These are phyloP conservation scores for Paxillus ammoniavirescens DNA, from an alignment of 768 basidiomycete genomes.

Conservation along the genomic window DNA sequence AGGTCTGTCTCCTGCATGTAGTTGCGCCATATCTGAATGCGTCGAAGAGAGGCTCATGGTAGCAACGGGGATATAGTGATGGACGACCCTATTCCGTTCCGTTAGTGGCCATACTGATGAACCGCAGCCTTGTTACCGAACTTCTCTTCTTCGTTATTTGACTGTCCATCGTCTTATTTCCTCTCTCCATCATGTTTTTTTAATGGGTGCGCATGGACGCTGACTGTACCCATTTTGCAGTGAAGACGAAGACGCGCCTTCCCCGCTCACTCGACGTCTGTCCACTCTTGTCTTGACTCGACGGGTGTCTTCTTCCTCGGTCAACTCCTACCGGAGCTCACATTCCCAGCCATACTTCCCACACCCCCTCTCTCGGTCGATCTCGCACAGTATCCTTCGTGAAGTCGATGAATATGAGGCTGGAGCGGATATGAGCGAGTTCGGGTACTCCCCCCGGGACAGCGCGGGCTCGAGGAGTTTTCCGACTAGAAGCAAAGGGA, in stretches of 20 bases:
- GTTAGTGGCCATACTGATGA: not conserved
- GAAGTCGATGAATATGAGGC: slow-evolving; percentile 24
- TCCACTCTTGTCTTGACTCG: slow-evolving; percentile 54
- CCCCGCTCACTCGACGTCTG: slow-evolving; percentile 60
- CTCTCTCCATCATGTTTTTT: not conserved
- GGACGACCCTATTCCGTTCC: slow-evolving; percentile 3
- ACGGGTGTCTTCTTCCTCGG: slow-evolving; percentile 44
- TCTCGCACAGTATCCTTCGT: slow-evolving; percentile 31
- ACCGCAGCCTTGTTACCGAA: slow-evolving; percentile 2
- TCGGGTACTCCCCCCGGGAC: slow-evolving; percentile 18
- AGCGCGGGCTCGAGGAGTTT: slow-evolving; percentile 18
- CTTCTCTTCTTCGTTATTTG: slow-evolving; percentile 6
- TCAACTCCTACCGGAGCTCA: slow-evolving; percentile 23
- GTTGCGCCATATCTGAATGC: slow-evolving; percentile 5
- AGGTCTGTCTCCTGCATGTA: not conserved
- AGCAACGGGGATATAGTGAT: not conserved
- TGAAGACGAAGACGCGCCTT: slow-evolving; percentile 74
- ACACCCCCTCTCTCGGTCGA: slow-evolving; percentile 24
- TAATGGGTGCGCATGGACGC: not conserved
- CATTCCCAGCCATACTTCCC: slow-evolving; percentile 10
- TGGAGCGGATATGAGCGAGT: slow-evolving; percentile 17
- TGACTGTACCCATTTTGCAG: slow-evolving; percentile 30
- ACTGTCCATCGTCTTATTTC: not conserved
- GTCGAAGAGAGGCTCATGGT: not conserved
- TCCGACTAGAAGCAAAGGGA: slow-evolving; percentile 20